Conservation (phyloP, 2,329 filamentous ascomycete species). For the Ascochyta clinopodiicola region DNA sequence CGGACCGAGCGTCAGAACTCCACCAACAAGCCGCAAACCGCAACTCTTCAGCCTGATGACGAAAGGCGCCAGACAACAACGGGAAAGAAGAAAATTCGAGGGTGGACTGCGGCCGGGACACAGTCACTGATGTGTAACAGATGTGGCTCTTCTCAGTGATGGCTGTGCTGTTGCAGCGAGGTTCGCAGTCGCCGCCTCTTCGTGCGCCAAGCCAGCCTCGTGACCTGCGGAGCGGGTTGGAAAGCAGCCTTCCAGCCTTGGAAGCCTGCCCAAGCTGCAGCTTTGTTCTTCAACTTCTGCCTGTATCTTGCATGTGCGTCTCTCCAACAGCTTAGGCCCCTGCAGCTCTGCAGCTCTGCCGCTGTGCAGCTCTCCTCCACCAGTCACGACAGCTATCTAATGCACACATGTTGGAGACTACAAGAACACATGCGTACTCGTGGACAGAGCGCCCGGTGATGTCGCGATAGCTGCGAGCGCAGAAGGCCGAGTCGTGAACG, state of each 20-base stretch:
- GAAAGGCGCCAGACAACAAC: constrained; percentile 5
- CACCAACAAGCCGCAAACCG: constrained; percentile 25
- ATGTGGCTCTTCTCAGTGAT: constrained; percentile 32
- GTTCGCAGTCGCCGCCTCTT: constrained; percentile 31
- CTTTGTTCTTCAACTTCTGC: background rate
- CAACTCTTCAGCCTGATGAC: constrained; percentile 16
- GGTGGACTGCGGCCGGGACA: constrained; percentile 19
- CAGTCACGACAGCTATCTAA: constrained; percentile 37
- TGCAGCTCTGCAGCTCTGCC: background rate
- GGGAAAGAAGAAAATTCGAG: constrained; percentile 16
- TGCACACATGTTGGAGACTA: constrained; percentile 24
- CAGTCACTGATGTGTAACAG: constrained; percentile 27
- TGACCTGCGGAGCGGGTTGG: constrained; percentile 22
- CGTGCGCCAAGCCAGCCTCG: constrained; percentile 20
- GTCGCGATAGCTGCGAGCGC: background rate
- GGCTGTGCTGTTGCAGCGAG: constrained; percentile 33
- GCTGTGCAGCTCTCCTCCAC: constrained; percentile 7
- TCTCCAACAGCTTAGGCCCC: background rate
- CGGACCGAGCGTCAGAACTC: constrained; percentile 44
- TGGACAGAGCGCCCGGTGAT: background rate
- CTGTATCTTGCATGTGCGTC: background rate
- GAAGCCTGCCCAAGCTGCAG: constrained; percentile 8
- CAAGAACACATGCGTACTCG: constrained; percentile 8
- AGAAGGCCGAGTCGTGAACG: constrained; percentile 1
- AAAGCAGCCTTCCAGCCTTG: background rate